Percentiles rank a stretch among this genome's conserved stretches.
Evolutionary conservation across 2,329 filamentous ascomycete species (phyloP).

Genomic region (Aureobasidium sp.): DNA sequence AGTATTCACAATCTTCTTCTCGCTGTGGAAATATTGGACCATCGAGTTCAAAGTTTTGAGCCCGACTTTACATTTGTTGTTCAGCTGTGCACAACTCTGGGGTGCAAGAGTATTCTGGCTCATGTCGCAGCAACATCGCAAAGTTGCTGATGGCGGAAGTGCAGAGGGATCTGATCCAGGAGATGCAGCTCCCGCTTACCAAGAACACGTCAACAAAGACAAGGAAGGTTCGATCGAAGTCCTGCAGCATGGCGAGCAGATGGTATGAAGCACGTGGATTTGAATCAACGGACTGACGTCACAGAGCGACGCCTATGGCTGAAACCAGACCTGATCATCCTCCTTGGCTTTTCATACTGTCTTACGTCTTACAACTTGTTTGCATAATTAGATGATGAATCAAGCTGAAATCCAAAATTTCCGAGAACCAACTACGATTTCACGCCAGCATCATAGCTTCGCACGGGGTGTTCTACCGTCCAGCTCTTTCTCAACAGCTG

Average conservation of each 20-base stretch:
- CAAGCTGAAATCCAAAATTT: too few relatives aligned
- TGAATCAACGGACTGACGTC: too few relatives aligned
- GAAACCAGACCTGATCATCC: too few relatives aligned
- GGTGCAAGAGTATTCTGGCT: conserved; percentile 36
- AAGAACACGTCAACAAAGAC: neutral
- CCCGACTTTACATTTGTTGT: conserved; percentile 37
- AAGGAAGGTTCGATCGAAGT: neutral
- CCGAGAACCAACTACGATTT: too few relatives aligned
- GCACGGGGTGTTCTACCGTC: too few relatives aligned
- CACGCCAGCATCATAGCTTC: too few relatives aligned
- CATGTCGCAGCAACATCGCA: conserved; percentile 30
- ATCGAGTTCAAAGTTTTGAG: conserved; percentile 39
- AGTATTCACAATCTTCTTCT: conserved; percentile 40
- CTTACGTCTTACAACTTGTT: too few relatives aligned
- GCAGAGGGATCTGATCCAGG: neutral
- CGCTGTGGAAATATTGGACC: conserved; percentile 36
- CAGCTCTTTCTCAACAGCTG: too few relatives aligned
- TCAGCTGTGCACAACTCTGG: conserved; percentile 38
- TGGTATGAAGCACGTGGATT: neutral
- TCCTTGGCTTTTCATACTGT: too few relatives aligned
- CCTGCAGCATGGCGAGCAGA: neutral
- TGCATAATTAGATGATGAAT: too few relatives aligned
- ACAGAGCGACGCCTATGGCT: too few relatives aligned
- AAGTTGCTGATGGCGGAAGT: neutral
- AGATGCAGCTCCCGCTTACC: neutral